Conservation (phyloP, 1,139 yeast genomes). For the Dujonia santamariae region DNA sequence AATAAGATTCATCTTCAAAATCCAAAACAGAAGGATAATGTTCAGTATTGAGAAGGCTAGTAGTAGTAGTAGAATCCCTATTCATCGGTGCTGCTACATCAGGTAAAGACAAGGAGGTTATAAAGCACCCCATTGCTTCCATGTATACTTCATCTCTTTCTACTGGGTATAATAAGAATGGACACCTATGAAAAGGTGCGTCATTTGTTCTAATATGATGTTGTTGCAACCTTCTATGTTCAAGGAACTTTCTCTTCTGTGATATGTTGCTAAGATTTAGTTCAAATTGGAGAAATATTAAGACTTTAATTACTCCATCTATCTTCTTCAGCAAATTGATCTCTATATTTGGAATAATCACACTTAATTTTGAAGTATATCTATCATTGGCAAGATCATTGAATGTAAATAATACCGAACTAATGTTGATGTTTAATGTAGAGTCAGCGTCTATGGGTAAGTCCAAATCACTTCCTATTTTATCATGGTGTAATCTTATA, state of each 20-base stretch:
- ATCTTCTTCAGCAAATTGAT: slow-evolving; percentile 25
- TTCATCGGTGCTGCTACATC: slow-evolving; percentile 62
- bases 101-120: slow-evolving; percentile 65
- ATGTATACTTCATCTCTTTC: slow-evolving; percentile 45
- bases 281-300: slow-evolving; percentile 47
- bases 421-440: slow-evolving; percentile 19
- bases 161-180: slow-evolving; percentile 61
- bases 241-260: slow-evolving; percentile 48
- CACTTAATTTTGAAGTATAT: slow-evolving; percentile 55
- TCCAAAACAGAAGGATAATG: slow-evolving; percentile 5
- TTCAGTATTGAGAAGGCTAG: not conserved
- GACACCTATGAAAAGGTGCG: slow-evolving; percentile 76
- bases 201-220: slow-evolving; percentile 68
- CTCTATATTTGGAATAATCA: slow-evolving; percentile 47
- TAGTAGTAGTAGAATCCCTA: slow-evolving; percentile 4
- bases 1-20: slow-evolving; percentile 1
- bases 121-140: slow-evolving; percentile 48
- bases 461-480: slow-evolving; percentile 12
- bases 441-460: slow-evolving; percentile 13
- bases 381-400: slow-evolving; percentile 71
- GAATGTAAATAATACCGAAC: slow-evolving; percentile 42
- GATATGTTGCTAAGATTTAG: slow-evolving; percentile 58
- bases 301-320: slow-evolving; percentile 18
- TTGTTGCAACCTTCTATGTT: slow-evolving; percentile 54
- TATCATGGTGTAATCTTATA: slow-evolving; percentile 17